These are phyloP conservation scores for Diutina pseudorugosa DNA, from an alignment of 1,139 yeast genomes.

Conservation along the genomic window DNA sequence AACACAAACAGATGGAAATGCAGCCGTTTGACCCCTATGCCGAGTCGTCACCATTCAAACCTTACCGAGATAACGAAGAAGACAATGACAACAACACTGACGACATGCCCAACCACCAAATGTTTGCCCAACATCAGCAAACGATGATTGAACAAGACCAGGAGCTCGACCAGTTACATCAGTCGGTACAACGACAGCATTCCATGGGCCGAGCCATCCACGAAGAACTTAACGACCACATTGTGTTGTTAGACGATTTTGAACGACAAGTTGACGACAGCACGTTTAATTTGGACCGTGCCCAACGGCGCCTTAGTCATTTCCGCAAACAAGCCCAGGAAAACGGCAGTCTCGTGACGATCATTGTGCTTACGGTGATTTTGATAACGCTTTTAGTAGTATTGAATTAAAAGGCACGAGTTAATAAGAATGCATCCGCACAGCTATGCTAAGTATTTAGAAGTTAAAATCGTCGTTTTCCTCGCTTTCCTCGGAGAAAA, in stretches of 20 bases:
- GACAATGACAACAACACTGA: conserved; percentile 10
- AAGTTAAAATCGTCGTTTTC: conserved; percentile 43
- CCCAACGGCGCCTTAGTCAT: conserved; percentile 38
- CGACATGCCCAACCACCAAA: conserved; percentile 31
- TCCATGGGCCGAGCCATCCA: conserved; percentile 53
- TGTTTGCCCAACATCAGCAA: conserved; percentile 62
- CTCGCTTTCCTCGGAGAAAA: conserved; percentile 46
- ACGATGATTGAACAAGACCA: conserved; percentile 51
- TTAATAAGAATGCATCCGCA: not conserved
- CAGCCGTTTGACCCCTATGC: conserved; percentile 14
- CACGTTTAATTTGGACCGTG: conserved; percentile 37
- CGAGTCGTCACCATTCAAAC: conserved; percentile 16
- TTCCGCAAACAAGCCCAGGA: conserved; percentile 50
- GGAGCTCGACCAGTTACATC: conserved; percentile 44
- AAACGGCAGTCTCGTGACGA: conserved; percentile 64
- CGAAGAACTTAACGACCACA: conserved; percentile 56
- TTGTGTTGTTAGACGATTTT: conserved; percentile 57
- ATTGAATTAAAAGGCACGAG: conserved; percentile 27
- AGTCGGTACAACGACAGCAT: conserved; percentile 53
- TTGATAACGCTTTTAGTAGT: conserved; percentile 47
- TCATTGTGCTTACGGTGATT: conserved; percentile 47
- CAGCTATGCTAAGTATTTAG: conserved; percentile 8
- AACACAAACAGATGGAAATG: conserved; percentile 10
- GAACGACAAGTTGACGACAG: conserved; percentile 55
- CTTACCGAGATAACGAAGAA: conserved; percentile 29